Percentiles rank a stretch among this genome's conserved stretches.
phyloP scores from a whole-genome alignment of 2,329 filamentous ascomycete species.

The Verticillium nonalfalfae region DNA sequence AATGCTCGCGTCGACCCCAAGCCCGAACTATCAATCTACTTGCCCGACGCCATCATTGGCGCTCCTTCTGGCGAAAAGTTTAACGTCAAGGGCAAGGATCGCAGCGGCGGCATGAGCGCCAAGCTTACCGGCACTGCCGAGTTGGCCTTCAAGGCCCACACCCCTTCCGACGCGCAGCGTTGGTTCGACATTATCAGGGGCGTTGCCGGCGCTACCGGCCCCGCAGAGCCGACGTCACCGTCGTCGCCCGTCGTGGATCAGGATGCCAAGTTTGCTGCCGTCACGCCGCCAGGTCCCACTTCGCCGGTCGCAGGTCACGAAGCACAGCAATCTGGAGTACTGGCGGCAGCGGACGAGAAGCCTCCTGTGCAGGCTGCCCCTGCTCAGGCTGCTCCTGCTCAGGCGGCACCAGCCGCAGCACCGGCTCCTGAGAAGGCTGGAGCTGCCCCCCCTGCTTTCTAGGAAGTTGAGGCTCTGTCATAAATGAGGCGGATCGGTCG shows the following conservation, averaged over 20 bases:
- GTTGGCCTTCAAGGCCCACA: slow-evolving; percentile 82
- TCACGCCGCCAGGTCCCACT: slow-evolving; percentile 7
- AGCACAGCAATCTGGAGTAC: not conserved
- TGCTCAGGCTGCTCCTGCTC: not conserved
- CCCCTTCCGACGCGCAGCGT: slow-evolving; percentile 69
- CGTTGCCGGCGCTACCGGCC: slow-evolving; percentile 46
- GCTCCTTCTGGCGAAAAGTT: slow-evolving; percentile 73
- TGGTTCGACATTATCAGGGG: slow-evolving; percentile 73
- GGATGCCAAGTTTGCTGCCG: slow-evolving; percentile 17
- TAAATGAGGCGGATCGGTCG: not conserved
- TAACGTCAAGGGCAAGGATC: slow-evolving; percentile 91
- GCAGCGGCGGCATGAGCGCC: slow-evolving; percentile 70
- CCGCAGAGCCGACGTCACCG: slow-evolving; percentile 22
- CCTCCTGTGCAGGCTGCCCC: not conserved
- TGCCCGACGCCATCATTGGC: slow-evolving; percentile 83
- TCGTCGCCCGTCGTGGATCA: slow-evolving; percentile 23
- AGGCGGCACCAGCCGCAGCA: not conserved
- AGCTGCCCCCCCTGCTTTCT: not conserved
- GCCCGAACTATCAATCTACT: slow-evolving; percentile 84
- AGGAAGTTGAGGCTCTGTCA: not conserved
- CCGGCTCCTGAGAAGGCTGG: not conserved
- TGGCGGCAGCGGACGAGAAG: not conserved
- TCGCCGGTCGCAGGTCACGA: not conserved
- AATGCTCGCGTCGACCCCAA: slow-evolving; percentile 62
- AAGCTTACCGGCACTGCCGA: slow-evolving; percentile 77